Base-by-base conservation (phyloP, 2,329 filamentous ascomycete genomes). In the Metarhizium humberi region DNA sequence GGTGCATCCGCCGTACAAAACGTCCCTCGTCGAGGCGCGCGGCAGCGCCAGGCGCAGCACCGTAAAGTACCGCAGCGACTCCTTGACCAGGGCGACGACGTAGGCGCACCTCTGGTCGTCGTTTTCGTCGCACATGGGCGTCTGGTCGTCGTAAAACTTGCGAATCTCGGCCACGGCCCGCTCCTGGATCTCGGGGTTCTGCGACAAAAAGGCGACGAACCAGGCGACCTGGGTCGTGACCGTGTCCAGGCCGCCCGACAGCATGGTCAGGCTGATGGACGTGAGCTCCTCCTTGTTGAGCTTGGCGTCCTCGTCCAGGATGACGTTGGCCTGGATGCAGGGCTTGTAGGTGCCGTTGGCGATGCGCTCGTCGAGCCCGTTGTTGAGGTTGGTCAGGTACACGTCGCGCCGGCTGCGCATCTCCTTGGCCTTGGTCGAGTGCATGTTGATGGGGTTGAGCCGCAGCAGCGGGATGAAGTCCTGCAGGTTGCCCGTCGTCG, bases 281-380 rank as follows among this genome's bases (percentile, higher is more conserved):
- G 77, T 85, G 40, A 87, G 73, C 59, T 87, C 84, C 51, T 80
- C 81, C 43, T 76, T 75, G 67, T 80, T 84, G 16, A 87, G 69
- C 58, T 79, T 82, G 0, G 82, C 78, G 42, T 86, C 83, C 60
- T 81, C 77, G 59, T 86, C 83, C 50, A 79, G 69, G 57, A 86
- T 85, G 36, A 86, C 78, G 58, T 86, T 87, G 4, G 81, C 82
- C 58, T 86, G 83, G 47, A 87, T 87, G 62, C 84, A 87, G 0
- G 83, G 81, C 60, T 78, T 77, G 63, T 86, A 76, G 0, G 73
- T 82, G 0, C 82, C 82, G 48, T 80, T 79, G 51, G 75, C 76
- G 71, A 87, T 85, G 1, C 80, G 73, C 25, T 81, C 75, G 55
- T 85, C 81, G 6, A 87, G 69, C 3, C 79, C 80, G 3, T 71